phyloP scores from a whole-genome alignment of 371 early-diverging fungal genomes.

The Mortierella sp. region DNA sequence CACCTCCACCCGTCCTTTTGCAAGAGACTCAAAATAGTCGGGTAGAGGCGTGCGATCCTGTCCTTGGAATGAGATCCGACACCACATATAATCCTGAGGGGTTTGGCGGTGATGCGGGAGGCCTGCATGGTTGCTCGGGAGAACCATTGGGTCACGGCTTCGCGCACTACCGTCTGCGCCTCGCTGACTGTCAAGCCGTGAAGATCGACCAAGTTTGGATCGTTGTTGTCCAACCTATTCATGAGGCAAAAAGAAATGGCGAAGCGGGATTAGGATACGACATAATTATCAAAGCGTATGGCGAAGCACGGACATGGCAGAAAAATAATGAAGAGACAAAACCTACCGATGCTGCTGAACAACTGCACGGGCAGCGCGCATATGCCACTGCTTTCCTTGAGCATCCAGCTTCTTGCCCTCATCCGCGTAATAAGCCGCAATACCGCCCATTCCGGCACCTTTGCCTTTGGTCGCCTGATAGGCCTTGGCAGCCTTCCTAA shows the following conservation, averaged over 20 bases:
- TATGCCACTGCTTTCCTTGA: conserved; percentile 77
- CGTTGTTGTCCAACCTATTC: conserved; percentile 62
- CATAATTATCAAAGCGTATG: background rate
- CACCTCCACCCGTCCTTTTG: conserved; percentile 70
- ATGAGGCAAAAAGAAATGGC: conserved; percentile 3
- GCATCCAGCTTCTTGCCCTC: conserved; percentile 74
- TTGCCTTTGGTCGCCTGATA: conserved; percentile 67
- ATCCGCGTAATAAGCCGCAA: conserved; percentile 78
- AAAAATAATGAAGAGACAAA: background rate
- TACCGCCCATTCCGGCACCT: conserved; percentile 71
- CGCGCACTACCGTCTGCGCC: conserved; percentile 71
- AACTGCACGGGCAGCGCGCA: conserved; percentile 79
- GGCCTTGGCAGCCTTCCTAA: conserved; percentile 73
- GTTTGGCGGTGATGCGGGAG: conserved; percentile 61
- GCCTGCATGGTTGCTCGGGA: conserved; percentile 68
- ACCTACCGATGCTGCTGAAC: conserved; percentile 67
- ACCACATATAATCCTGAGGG: conserved; percentile 77
- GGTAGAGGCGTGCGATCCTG: conserved; percentile 70
- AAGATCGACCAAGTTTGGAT: conserved; percentile 75
- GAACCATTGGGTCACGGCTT: conserved; percentile 77
- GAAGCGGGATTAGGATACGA: background rate
- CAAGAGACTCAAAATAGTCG: conserved; percentile 64
- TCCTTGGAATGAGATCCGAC: conserved; percentile 74
- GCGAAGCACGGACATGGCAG: background rate
- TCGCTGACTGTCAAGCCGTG: conserved; percentile 79